Evolutionary conservation across 1,139 yeast species (phyloP), one percentile per base, ranked within the genome.

Genomic region (Kodamaea sp.): DNA sequence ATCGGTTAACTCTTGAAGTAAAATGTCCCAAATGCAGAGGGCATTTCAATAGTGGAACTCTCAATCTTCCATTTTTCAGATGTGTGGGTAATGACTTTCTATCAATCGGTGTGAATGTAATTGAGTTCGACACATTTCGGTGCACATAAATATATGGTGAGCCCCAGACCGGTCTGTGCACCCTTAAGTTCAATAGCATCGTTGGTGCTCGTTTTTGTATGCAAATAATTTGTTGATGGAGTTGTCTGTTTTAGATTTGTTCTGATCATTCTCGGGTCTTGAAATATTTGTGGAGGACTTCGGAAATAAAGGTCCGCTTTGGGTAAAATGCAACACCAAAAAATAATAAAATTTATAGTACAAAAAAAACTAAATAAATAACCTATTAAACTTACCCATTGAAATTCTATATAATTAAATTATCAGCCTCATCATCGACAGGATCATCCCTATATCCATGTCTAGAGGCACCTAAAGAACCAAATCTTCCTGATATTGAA

Each of bases 11-110:
- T 38, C 98, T 69, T 35, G 86, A 79, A 1, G 88, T 63, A 47
- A 69, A 75, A 62, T 90, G 95, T 6, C 98, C 98, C 30, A 88
- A 71, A 55, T 83, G 86, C 2, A 81, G 72, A 5, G 95, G 94
- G 8, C 84, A 81, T 49, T 79, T 81, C 27, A 77, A 61, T 43
- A 87, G 60, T 28, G 83, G 81, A 6, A 83, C 75, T 32, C 64
- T 55, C 24, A 71, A 55, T 36, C 52, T 56, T 25, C 66, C 67
- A 2, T 50, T 39, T n/a, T 50, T 53, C 36, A 48, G 47, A 8
- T 54, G 47, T 8, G 42, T 44, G 15, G 46, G 44, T 4, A 36
- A 36, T 5, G 40, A 29, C 31, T 43, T 25, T 35, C 53, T 45
- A 31, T 58, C 64, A 8, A 55, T 45, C 6, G 66, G 58, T 0